Percentiles rank a stretch among this genome's conserved stretches.
Evolutionary conservation across 345 rosid genomes (phyloP).

Genomic region (Heritiera littoralis): DNA sequence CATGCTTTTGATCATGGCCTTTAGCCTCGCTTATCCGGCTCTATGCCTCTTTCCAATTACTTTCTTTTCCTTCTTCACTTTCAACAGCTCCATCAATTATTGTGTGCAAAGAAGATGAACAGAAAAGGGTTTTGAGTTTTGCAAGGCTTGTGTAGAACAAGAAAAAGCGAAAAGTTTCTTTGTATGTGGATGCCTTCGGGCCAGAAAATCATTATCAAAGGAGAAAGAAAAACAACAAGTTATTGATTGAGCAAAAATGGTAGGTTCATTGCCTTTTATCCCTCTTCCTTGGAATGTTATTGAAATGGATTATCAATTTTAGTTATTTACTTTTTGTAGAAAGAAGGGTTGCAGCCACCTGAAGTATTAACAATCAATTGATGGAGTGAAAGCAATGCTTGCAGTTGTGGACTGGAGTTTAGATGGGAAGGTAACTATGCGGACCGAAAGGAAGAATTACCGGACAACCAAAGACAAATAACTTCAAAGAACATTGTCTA

Average conservation of each 20-base stretch:
- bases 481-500: too few species aligned
- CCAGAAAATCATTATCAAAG: slow-evolving; percentile 84
- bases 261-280: slow-evolving; percentile 21
- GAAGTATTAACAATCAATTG: slow-evolving; percentile 67
- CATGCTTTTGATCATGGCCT: too few species aligned
- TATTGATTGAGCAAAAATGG: slow-evolving; percentile 69
- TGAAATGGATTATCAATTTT: neutral
- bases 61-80: too few species aligned
- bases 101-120: slow-evolving; percentile 52
- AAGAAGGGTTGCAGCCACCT: slow-evolving; percentile 57
- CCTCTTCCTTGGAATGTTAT: neutral
- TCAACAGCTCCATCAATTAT: slow-evolving; percentile 61
- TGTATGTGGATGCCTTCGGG: slow-evolving; percentile 83
- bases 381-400: too few species aligned
- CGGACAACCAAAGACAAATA: too few species aligned
- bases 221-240: slow-evolving; percentile 57
- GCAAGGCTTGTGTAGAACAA: neutral
- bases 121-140: too few species aligned
- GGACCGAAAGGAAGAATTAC: too few species aligned
- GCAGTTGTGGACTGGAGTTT: too few species aligned
- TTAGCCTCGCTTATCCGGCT: too few species aligned
- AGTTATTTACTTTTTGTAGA: neutral
- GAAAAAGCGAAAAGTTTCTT: slow-evolving; percentile 80
- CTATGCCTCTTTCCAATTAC: too few species aligned
- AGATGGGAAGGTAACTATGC: too few species aligned